Percentiles rank a stretch among this genome's conserved stretches.
phyloP scores from a whole-genome alignment of 495 filamentous ascomycete genomes.

The Letharia lupina region DNA sequence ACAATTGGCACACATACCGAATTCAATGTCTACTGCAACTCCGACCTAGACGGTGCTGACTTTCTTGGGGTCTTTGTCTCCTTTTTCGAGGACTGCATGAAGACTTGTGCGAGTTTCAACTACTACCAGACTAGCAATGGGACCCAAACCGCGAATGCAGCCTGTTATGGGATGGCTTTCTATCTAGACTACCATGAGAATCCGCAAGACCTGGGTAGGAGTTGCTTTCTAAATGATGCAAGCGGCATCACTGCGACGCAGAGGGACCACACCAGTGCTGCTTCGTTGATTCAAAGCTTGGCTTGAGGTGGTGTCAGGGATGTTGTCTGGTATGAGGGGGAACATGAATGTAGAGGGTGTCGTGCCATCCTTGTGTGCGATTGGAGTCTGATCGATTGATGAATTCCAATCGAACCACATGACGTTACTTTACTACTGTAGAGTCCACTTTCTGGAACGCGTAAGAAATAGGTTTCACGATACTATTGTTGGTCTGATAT shows the following conservation, averaged over 20 bases:
- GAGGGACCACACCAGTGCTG: background rate
- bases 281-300: background rate
- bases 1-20: background rate
- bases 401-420: background rate
- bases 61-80: background rate
- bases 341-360: background rate
- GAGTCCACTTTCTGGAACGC: too few species aligned
- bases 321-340: background rate
- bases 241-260: background rate
- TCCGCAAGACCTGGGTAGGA: background rate
- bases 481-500: too few species aligned
- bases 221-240: background rate
- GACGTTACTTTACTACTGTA: background rate
- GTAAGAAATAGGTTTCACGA: too few species aligned
- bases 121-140: background rate
- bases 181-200: background rate
- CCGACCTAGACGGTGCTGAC: background rate
- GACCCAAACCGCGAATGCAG: background rate
- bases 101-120: background rate
- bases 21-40: background rate
- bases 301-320: background rate
- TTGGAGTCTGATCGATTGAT: background rate
- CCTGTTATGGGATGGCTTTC: background rate
- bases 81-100: background rate
- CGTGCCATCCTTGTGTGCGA: background rate